These are phyloP conservation scores for Linanthus parryae DNA, from an alignment of 148 eudicot species.

Conservation along the genomic window DNA sequence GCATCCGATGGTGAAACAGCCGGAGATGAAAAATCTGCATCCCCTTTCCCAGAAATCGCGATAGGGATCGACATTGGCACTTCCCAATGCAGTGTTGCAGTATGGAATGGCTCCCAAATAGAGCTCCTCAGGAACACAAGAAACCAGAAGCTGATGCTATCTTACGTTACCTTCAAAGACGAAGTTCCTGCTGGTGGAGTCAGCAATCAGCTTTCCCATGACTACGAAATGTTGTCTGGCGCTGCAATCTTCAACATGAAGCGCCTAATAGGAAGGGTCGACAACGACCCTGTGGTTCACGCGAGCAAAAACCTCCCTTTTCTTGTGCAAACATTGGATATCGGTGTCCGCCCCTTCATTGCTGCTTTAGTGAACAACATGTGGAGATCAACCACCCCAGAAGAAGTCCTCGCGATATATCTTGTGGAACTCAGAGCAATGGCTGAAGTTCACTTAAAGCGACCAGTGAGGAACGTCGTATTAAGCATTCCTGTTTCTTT, in stretches of 20 bases:
- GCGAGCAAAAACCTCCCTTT: constrained; percentile 77
- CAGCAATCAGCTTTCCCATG: constrained; percentile 48
- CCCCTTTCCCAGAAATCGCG: constrained; percentile 53
- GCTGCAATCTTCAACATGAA: constrained; percentile 73
- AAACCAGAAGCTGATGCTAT: constrained; percentile 63
- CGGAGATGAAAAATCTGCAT: constrained; percentile 57
- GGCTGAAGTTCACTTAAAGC: constrained; percentile 62
- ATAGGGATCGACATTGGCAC: constrained; percentile 91
- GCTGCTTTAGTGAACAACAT: constrained; percentile 74
- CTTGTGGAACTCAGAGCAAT: constrained; percentile 63
- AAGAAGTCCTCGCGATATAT: constrained; percentile 82
- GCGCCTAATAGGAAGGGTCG: constrained; percentile 75
- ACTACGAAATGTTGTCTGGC: constrained; percentile 65
- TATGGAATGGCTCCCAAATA: constrained; percentile 81
- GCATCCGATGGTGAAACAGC: constrained; percentile 78
- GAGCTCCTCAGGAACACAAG: constrained; percentile 65
- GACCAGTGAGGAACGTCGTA: constrained; percentile 57
- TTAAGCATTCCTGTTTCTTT: constrained; percentile 75
- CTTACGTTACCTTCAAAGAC: constrained; percentile 76
- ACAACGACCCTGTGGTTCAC: constrained; percentile 76
- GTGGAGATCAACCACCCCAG: constrained; percentile 87
- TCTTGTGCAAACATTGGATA: constrained; percentile 65
- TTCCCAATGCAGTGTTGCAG: constrained; percentile 72
- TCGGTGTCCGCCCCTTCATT: constrained; percentile 79
- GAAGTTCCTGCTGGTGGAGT: constrained; percentile 67